Evolutionary conservation across 331 rosid genomes (phyloP).

Genomic region (Quercus tomentella): DNA sequence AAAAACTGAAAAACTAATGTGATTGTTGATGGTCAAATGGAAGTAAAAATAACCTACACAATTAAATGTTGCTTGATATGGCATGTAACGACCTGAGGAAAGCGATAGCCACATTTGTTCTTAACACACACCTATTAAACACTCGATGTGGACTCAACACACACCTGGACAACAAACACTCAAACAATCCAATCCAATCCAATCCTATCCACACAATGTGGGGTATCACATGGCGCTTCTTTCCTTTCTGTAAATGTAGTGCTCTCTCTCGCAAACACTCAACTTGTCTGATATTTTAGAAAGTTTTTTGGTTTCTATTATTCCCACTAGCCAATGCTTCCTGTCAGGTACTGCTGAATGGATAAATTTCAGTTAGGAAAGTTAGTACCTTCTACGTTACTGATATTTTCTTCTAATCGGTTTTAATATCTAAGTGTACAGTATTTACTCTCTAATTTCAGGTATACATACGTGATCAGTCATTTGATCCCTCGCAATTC

Average conservation of each 20-base stretch:
- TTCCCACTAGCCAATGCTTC: not conserved
- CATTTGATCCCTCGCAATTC: slow-evolving; percentile 70
- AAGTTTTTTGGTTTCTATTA: not conserved
- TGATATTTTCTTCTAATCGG: not conserved
- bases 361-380: not conserved
- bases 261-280: not conserved
- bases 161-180: no score
- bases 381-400: not conserved
- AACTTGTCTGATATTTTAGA: not conserved
- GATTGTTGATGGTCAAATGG: not conserved
- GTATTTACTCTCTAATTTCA: slow-evolving; percentile 22
- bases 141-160: no score
- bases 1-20: no score
- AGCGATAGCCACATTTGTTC: no score
- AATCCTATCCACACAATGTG: no score
- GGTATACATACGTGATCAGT: slow-evolving; percentile 84
- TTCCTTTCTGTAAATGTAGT: not conserved
- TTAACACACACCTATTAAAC: no score
- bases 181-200: no score
- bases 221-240: not conserved
- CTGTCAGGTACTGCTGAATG: not conserved
- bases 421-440: not conserved
- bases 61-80: not conserved
- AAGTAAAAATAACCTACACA: not conserved
- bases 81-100: not conserved